Evolutionary conservation across 768 basidiomycete species (phyloP), one percentile per base, ranked within the genome.

Genomic region (Hygrophoropsis aurantiaca): DNA sequence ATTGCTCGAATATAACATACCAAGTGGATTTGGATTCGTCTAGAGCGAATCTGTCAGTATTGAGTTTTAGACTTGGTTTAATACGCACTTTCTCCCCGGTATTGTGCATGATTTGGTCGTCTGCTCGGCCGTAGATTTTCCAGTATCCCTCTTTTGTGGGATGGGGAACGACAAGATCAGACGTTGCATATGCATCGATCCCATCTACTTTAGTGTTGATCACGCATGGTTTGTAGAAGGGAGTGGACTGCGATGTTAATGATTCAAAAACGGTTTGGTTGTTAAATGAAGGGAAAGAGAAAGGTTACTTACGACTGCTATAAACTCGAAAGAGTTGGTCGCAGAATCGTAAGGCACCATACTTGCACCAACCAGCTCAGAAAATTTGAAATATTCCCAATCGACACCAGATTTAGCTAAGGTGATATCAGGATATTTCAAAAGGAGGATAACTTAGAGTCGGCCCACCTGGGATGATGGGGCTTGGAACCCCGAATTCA

Each of bases 131-230:
- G 13, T 42, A 50, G 30, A 79, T 55, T 42, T 55, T 67, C 66
- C 64, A 81, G 15, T 67, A 36, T 1, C 70, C 62, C 3, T 68
- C 49, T 25, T 66, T 70, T 0, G 66, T 68, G 0, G 78, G 74
- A 52, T 80, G 79, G 23, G 69, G 66, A 1, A 65, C 47, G 13
- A 80, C 58, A 2, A 79, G 36, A 54, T 79, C 79, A 1, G 64
- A 58, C 1, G 75, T 76, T 1, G 72, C 62, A 38, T 74, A 77
- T 11, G 69, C 74, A 19, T 62, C 59, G 15, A 55, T 52, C 2
- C 74, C 77, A 1, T 68, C 54, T 2, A 72, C 40, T 39, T 62
- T 53, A 10, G 61, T 41, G 51, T 78, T 78, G 37, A 65, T 48
- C 9, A 64, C 34, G 0, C 58, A 51, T 39, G 54, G 1, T 16